A percentile compares a stretch with the other conserved stretches of the same genome.
phyloP scores from a whole-genome alignment of 139 green algal genomes.

The Medakamo hakoo region DNA sequence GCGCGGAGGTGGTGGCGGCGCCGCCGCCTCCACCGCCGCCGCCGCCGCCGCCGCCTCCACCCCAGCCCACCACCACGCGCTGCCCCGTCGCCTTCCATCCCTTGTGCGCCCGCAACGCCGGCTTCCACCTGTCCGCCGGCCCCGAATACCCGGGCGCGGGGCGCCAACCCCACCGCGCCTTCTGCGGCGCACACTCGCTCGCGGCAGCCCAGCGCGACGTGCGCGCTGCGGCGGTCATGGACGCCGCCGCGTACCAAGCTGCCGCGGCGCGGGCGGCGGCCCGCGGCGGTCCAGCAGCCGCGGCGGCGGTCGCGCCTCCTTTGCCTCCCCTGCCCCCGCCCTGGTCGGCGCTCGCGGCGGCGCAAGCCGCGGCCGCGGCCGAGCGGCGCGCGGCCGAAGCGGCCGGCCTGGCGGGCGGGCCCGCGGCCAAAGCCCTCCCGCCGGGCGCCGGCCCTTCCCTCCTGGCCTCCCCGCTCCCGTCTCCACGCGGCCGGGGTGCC shows the following conservation, averaged over 20 bases:
- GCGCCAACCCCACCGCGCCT: not conserved
- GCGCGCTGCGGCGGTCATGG: not conserved
- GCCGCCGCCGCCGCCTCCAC: too few species aligned
- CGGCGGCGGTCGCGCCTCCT: not conserved
- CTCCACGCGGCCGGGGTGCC: too few species aligned
- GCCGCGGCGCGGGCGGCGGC: not conserved
- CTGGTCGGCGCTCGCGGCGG: too few species aligned
- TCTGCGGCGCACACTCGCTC: not conserved
- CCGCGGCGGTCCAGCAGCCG: not conserved
- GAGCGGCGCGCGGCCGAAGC: too few species aligned
- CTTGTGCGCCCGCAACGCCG: constrained; percentile 53
- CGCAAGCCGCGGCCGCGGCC: too few species aligned
- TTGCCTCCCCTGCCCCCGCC: too few species aligned
- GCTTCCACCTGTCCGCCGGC: constrained; percentile 39
- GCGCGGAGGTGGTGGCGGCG: constrained; percentile 1
- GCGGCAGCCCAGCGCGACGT: not conserved
- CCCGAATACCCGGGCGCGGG: not conserved
- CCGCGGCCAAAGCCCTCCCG: too few species aligned
- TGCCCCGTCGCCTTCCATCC: constrained; percentile 56
- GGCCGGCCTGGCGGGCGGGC: too few species aligned
- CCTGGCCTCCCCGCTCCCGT: too few species aligned
- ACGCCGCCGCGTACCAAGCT: not conserved
- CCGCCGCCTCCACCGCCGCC: constrained; percentile 14
- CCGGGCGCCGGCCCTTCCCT: too few species aligned
- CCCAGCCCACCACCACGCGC: too few species aligned